Conservation (phyloP, 1,139 yeast genomes). For the Hyphopichia khmerensis region DNA sequence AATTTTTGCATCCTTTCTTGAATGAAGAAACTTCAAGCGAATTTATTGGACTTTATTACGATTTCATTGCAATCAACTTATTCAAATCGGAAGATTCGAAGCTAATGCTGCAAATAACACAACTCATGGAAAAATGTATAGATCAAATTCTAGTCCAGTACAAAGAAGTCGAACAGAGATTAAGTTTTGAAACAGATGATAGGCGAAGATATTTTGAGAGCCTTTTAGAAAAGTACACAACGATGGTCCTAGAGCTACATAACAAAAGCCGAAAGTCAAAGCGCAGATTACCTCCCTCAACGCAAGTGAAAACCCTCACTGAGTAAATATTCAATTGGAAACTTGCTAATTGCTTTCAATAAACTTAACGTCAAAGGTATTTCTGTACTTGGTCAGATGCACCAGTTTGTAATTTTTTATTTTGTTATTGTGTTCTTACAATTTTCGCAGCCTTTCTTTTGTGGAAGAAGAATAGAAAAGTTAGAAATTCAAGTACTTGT, state of each 20-base stretch:
- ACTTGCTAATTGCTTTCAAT: too few relatives aligned
- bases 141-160: background rate
- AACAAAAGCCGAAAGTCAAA: too few relatives aligned
- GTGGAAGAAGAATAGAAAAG: too few relatives aligned
- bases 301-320: too few relatives aligned
- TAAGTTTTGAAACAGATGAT: background rate
- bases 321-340: background rate
- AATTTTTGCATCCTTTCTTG: constrained; percentile 1
- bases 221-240: constrained; percentile 2
- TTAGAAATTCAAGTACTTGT: too few relatives aligned
- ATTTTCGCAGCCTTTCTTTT: too few relatives aligned
- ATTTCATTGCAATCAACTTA: background rate
- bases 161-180: constrained; percentile 1
- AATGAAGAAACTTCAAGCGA: background rate
- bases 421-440: too few relatives aligned
- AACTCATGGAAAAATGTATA: background rate
- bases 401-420: too few relatives aligned
- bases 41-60: constrained; percentile 1
- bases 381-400: too few relatives aligned
- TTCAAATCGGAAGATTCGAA: background rate
- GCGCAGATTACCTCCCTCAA: too few relatives aligned
- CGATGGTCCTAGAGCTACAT: background rate
- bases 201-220: constrained; percentile 3
- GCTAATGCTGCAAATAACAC: background rate
- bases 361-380: too few relatives aligned